Evolutionary conservation across 371 early-diverging fungal species (phyloP).

Genomic region (Capniomyces stellatus): DNA sequence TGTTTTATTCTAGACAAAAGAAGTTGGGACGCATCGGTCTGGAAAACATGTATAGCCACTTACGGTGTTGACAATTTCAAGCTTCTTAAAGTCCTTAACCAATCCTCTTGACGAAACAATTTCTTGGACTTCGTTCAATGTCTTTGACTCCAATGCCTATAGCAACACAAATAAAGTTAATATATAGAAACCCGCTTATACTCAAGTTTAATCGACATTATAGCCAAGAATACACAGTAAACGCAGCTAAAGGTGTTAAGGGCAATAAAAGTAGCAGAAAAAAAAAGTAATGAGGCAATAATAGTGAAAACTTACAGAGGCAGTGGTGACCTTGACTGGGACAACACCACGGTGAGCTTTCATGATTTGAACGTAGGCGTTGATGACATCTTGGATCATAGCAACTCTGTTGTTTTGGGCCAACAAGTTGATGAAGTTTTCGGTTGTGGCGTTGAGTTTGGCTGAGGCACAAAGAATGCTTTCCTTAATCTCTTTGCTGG

Average conservation of each 20-base stretch:
- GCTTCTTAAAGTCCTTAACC: conserved; percentile 40
- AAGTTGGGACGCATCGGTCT: no score
- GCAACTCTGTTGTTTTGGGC: conserved; percentile 87
- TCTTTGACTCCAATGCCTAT: conserved; percentile 32
- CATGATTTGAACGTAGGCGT: conserved; percentile 67
- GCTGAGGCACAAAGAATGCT: conserved; percentile 47
- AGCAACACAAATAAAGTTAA: background rate
- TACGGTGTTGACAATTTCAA: conserved; percentile 71
- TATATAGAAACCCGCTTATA: no score
- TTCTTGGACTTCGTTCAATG: conserved; percentile 36
- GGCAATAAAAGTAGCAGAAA: background rate
- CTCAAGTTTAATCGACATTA: no score
- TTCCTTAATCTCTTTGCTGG: conserved; percentile 59
- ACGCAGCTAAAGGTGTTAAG: background rate
- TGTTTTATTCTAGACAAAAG: background rate
- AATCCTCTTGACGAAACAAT: conserved; percentile 41
- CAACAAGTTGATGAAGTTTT: conserved; percentile 76
- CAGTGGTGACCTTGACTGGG: conserved; percentile 74
- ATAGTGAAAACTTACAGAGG: conserved; percentile 35
- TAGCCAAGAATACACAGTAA: no score
- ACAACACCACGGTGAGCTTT: conserved; percentile 84
- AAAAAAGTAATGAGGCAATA: conserved; percentile 7
- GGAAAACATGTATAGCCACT: conserved; percentile 9
- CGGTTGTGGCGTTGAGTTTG: conserved; percentile 58
- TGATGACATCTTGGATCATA: conserved; percentile 64